Base-by-base conservation (phyloP, 148 eudicot species). In the Persicaria maculosa region DNA sequence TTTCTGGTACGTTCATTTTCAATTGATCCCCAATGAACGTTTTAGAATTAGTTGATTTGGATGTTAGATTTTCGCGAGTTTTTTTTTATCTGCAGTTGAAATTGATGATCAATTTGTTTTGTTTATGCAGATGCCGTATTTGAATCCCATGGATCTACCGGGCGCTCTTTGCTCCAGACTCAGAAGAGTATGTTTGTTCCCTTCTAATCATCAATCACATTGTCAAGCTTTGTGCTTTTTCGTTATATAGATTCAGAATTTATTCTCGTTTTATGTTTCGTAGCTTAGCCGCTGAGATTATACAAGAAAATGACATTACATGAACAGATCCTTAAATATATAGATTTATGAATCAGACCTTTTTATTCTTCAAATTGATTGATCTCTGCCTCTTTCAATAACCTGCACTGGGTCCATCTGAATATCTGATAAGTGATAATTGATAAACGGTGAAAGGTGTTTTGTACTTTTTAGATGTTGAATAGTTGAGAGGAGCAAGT, bases 1-100 rank as follows among this genome's bases (percentile, higher is more conserved):
- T 71, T 71, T 71, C 53, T 71, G 36, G 73, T 71, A 46, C n/a
- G 31, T 48, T 71, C 16, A 4, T 44, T 71, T 47, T 71, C 54
- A 6, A 9, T 47, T 22, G 1, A 17, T 45, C 31, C 22, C 8
- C 11, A 15, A 62, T 62, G 36, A n/a, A n/a, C 10, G 44, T 36
- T 62, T 36, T 9, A 62, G 14, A 11, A n/a, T 22, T 15, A n/a
- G 40, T 65, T 22, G 12, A 11, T 40, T 31, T 31, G 40, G 71
- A 40, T 36, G 9, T 44, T 10, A 25, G 70, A 9, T 67, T 36
- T 12, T 12, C 9, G 4, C 8, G 15, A 9, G 31, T 70, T 45
- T 9, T 46, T 46, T 54, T 45, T 69, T 14, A 69, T 71, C 4
- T 71, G 69, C 5, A 16, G 7, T 69, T 15, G 44, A 10, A 69